These are phyloP conservation scores for Dendrostoma leiphaemia DNA, from an alignment of 2,329 filamentous ascomycete species.

Conservation along the genomic window DNA sequence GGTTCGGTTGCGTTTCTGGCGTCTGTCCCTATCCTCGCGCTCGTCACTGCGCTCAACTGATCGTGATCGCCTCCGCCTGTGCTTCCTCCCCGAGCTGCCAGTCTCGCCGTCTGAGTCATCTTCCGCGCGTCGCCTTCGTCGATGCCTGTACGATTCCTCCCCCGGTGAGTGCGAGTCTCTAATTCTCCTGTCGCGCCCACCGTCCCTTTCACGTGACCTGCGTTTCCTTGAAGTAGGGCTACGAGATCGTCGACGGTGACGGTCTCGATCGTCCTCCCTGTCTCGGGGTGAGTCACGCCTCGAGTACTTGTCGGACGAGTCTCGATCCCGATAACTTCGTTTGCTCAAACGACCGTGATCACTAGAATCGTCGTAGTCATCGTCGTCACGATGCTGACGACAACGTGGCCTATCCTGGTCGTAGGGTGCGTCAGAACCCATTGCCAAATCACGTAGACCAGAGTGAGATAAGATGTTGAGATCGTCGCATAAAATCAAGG, in stretches of 20 bases:
- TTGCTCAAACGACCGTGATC: constrained; percentile 1
- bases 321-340: constrained; percentile 1
- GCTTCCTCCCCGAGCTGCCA: not conserved
- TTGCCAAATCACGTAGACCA: not conserved
- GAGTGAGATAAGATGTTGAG: not conserved
- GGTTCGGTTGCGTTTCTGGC: not conserved
- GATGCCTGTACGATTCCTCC: constrained; percentile 4
- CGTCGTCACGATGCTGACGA: not conserved
- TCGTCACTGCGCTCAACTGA: not conserved
- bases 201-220: constrained; percentile 4
- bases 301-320: constrained; percentile 5
- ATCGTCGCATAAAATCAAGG: too few species aligned
- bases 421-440: constrained; percentile 5
- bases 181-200: not conserved
- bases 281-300: constrained; percentile 9
- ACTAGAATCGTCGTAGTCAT: constrained; percentile 1
- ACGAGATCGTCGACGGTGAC: constrained; percentile 9
- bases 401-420: not conserved
- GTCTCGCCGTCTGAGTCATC: not conserved
- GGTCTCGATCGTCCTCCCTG: constrained; percentile 1
- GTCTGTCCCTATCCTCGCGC: not conserved
- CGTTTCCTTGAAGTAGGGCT: constrained; percentile 5
- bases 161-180: constrained; percentile 9
- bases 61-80: not conserved
- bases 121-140: not conserved